Evolutionary conservation across 2,329 filamentous ascomycete genomes (phyloP), one percentile per base, ranked within the genome.

Genomic region (Cryphonectria japonica): DNA sequence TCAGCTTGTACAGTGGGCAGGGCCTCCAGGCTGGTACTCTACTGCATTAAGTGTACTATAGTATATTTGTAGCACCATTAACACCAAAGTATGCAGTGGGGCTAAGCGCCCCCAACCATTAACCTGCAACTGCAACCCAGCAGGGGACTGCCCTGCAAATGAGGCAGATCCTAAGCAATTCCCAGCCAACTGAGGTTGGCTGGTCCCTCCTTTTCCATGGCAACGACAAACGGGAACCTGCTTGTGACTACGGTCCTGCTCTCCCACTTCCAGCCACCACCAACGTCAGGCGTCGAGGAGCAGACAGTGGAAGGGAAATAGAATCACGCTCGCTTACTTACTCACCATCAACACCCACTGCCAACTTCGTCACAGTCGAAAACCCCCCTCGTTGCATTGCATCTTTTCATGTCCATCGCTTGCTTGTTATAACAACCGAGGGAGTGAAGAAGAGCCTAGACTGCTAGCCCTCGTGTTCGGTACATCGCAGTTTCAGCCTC

Each of bases 261-360:
- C 57, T 60, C 61, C 57, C 50, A 67, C 54, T 60, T 52, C 69
- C 66, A 22, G 54, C 67, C 66, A 50, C 46, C 32, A 52, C 66
- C 67, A 71, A 66, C 67, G 70, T 62, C 62, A 71, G 70, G 61
- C 60, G 65, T 37, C 22, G 66, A 71, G 41, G 70, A 66, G 39
- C 39, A 50, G 61, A 52, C 60, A 29, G 50, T 34, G 50, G 61
- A 60, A 62, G 43, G 57, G 52, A 37, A 50, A 46, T 57, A 41
- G 50, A 39, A 50, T 14, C 57, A 64, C 57, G 26, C 39, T 46
- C 37, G 14, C 57, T 67, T 39, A 60, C 54, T 46, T n/a, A 29
- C n/a, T 26, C 22, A 26, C 11, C 4, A 63, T 41, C n/a, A 39
- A 43, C 61, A 26, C 6, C 11, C 37, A 29, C 37, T n/a, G 39